phyloP scores from a whole-genome alignment of 139 green algal genomes.

The Edaphochlamys debaryana region DNA sequence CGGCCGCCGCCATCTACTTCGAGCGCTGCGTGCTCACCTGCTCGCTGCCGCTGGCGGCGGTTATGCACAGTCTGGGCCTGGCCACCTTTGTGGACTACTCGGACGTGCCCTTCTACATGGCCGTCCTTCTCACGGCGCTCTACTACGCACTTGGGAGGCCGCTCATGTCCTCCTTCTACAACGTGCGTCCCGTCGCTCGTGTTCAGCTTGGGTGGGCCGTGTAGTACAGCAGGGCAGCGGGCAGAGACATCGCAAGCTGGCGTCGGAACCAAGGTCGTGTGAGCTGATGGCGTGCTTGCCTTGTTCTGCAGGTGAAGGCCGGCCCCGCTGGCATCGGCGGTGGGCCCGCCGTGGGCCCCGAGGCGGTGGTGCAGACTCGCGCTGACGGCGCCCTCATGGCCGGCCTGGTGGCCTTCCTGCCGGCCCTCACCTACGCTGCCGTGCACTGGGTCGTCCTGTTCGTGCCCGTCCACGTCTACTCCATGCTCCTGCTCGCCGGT shows the following conservation, averaged over 20 bases:
- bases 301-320: constrained; percentile 30
- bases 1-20: constrained; percentile 83
- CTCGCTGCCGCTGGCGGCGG: constrained; percentile 69
- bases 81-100: constrained; percentile 58
- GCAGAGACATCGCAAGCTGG: too few species aligned
- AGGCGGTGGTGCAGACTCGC: constrained; percentile 60
- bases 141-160: constrained; percentile 84
- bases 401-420: constrained; percentile 66
- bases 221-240: too few species aligned
- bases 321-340: neutral
- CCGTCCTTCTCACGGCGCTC: constrained; percentile 64
- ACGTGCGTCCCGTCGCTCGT: neutral
- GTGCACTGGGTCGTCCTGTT: constrained; percentile 69
- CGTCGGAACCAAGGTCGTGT: too few species aligned
- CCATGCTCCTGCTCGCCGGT: constrained; percentile 75
- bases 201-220: too few species aligned
- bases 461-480: constrained; percentile 75
- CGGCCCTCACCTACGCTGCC: constrained; percentile 67
- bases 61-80: constrained; percentile 71
- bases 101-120: constrained; percentile 88
- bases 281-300: too few species aligned
- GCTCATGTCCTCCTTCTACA: constrained; percentile 82
- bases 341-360: constrained; percentile 16
- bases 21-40: constrained; percentile 86
- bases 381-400: constrained; percentile 66